phyloP scores from a whole-genome alignment of 306 rosid genomes.

The Pterocarpus macrocarpus region DNA sequence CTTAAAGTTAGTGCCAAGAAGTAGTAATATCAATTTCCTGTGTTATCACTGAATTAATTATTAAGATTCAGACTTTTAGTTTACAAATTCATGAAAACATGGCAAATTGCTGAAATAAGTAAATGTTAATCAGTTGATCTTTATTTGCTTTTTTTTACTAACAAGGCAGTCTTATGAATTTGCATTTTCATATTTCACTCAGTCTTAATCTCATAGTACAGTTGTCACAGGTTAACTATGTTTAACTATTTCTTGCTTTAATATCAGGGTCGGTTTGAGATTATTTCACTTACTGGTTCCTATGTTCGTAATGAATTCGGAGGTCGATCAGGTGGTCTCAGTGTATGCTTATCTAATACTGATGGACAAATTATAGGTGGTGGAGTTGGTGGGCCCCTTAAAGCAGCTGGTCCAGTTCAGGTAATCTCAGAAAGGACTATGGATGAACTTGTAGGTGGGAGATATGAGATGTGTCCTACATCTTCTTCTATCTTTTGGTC shows the following conservation, averaged over 20 bases:
- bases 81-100: constrained; percentile 10
- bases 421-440: constrained; percentile 54
- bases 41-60: constrained; percentile 20
- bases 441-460: constrained; percentile 32
- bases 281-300: constrained; percentile 90
- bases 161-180: neutral
- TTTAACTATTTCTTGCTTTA: constrained; percentile 46
- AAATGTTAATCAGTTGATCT: neutral
- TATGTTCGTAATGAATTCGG: constrained; percentile 81
- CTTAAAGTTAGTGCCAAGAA: constrained; percentile 25
- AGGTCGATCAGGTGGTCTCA: constrained; percentile 83
- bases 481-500: neutral
- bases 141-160: neutral
- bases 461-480: constrained; percentile 21
- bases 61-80: constrained; percentile 22
- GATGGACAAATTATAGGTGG: constrained; percentile 98
- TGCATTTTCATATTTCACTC: constrained; percentile 25
- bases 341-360: constrained; percentile 80
- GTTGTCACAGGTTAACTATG: constrained; percentile 31
- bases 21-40: constrained; percentile 3
- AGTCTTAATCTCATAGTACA: constrained; percentile 27
- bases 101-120: constrained; percentile 10
- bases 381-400: constrained; percentile 93
- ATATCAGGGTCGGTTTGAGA: constrained; percentile 90
- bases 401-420: constrained; percentile 98